Percentiles rank a stretch among this genome's conserved stretches.
phyloP scores from a whole-genome alignment of 441 rosid species.

The Populus hybrid region DNA sequence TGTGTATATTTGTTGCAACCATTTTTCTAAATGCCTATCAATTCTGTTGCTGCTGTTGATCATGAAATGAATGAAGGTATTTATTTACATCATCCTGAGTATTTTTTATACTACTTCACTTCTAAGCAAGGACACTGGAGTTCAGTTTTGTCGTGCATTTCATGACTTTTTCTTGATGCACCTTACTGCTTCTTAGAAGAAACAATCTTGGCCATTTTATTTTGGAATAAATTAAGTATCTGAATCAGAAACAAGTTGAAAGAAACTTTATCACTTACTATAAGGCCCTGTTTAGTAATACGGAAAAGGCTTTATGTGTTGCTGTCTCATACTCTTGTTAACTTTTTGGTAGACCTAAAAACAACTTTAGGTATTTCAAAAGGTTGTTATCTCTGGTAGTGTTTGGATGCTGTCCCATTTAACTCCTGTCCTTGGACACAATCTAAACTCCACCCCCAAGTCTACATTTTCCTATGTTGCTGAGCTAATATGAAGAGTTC shows the following conservation, averaged over 20 bases:
- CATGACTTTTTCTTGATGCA: background rate
- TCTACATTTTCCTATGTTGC: background rate
- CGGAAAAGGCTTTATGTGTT: background rate
- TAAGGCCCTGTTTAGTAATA: background rate
- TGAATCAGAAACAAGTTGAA: background rate
- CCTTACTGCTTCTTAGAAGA: background rate
- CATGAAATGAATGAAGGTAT: conserved; percentile 19
- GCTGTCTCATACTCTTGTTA: background rate
- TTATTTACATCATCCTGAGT: conserved; percentile 20
- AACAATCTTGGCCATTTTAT: background rate
- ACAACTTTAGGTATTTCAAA: background rate
- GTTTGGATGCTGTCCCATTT: background rate
- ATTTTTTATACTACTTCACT: conserved; percentile 1
- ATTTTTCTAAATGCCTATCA: conserved; percentile 34
- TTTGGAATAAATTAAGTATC: conserved; percentile 6
- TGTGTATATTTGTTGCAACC: conserved; percentile 57
- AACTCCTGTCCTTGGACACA: background rate
- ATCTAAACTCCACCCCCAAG: background rate
- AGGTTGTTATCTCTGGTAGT: background rate
- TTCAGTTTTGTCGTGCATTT: background rate
- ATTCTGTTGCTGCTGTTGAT: conserved; percentile 21
- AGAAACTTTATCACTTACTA: background rate
- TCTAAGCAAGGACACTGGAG: conserved; percentile 1
- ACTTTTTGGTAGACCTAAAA: background rate
- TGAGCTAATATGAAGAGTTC: background rate